Conservation (phyloP, 2,329 filamentous ascomycete genomes). For the Shiraia bambusicola region DNA sequence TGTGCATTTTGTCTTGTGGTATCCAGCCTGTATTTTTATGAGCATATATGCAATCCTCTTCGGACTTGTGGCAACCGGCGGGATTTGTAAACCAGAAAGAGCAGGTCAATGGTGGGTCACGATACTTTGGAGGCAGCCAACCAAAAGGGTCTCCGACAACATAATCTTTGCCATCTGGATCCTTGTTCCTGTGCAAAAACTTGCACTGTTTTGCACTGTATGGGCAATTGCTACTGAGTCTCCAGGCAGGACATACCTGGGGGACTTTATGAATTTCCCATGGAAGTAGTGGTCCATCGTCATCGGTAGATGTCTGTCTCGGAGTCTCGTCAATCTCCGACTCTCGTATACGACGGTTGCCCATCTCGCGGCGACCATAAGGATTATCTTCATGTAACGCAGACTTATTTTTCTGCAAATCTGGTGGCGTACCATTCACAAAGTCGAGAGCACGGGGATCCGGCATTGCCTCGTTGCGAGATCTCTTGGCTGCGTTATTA, state of each 20-base stretch:
- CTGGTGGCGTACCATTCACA: constrained; percentile 21
- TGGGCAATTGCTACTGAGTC: constrained; percentile 23
- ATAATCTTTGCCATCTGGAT: constrained; percentile 18
- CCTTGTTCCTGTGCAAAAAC: constrained; percentile 32
- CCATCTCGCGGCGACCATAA: constrained; percentile 29
- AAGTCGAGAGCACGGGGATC: constrained; percentile 27
- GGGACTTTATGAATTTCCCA: constrained; percentile 33
- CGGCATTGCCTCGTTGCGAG: constrained; percentile 27
- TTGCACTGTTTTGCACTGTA: constrained; percentile 19
- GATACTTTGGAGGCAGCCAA: constrained; percentile 28
- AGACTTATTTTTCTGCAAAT: constrained; percentile 2
- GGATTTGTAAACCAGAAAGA: constrained; percentile 22
- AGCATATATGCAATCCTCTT: constrained; percentile 27
- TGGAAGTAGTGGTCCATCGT: constrained; percentile 8
- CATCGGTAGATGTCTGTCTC: neutral
- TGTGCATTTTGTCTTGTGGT: neutral
- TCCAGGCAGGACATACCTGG: constrained; percentile 33
- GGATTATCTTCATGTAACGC: constrained; percentile 11
- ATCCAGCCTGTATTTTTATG: constrained; percentile 35
- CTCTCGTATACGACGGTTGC: constrained; percentile 15
- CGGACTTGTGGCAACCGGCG: constrained; percentile 20
- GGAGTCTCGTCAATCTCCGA: constrained; percentile 8
- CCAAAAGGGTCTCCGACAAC: constrained; percentile 18
- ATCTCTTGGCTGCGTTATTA: constrained; percentile 21
- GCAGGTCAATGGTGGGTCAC: constrained; percentile 32